Conservation (phyloP, 306 rosid species). For the Sicyos edulis region DNA sequence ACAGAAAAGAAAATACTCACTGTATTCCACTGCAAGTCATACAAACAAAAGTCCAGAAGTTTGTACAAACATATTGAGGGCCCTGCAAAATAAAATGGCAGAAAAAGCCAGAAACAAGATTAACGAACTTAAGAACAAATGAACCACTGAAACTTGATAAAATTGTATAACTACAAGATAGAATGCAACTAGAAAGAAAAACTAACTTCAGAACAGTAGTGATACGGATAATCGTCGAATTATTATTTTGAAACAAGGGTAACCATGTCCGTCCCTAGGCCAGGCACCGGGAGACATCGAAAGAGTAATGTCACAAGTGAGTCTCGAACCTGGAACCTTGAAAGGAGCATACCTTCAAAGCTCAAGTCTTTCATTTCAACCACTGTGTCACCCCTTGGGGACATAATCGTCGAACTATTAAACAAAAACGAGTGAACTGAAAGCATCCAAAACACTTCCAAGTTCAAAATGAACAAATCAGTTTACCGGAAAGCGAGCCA, state of each 20-base stretch:
- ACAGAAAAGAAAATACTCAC: constrained; percentile 40
- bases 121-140: not conserved
- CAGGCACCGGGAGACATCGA: too few species aligned
- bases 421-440: not conserved
- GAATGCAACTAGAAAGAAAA: not conserved
- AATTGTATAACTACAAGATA: not conserved
- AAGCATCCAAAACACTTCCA: not conserved
- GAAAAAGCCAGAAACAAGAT: not conserved
- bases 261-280: too few species aligned
- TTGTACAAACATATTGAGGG: constrained; percentile 77
- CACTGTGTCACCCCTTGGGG: too few species aligned
- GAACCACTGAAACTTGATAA: not conserved
- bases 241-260: too few species aligned
- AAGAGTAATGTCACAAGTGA: too few species aligned
- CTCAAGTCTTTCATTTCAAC: too few species aligned
- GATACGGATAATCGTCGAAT: not conserved
- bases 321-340: too few species aligned
- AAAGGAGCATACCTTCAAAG: too few species aligned
- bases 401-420: too few species aligned
- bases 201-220: not conserved
- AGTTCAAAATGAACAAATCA: not conserved
- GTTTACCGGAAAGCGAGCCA: too few species aligned
- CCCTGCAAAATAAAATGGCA: constrained; percentile 39
- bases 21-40: constrained; percentile 79
- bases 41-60: constrained; percentile 70